Evolutionary conservation across 2,329 filamentous ascomycete genomes (phyloP).

Genomic region (Diplodia seriata): DNA sequence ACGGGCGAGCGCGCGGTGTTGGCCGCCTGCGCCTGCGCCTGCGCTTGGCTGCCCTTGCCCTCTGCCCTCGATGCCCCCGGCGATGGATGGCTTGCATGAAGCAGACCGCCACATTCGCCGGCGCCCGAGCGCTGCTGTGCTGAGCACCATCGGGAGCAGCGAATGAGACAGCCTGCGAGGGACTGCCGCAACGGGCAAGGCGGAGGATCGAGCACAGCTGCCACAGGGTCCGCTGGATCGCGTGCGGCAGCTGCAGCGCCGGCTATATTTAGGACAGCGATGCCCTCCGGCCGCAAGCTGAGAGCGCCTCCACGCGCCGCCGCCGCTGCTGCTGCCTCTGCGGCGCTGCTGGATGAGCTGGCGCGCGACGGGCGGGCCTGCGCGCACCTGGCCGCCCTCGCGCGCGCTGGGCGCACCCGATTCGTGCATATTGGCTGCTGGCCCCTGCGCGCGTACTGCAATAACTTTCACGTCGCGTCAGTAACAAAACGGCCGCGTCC

Average conservation of each 20-base stretch:
- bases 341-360: slow-evolving; percentile 30
- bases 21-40: slow-evolving; percentile 16
- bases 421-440: slow-evolving; percentile 30
- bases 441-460: slow-evolving; percentile 30
- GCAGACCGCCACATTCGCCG: slow-evolving; percentile 31
- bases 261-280: slow-evolving; percentile 26
- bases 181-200: slow-evolving; percentile 27
- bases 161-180: slow-evolving; percentile 27
- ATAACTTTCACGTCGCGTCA: slow-evolving; percentile 31
- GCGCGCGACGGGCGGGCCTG: slow-evolving; percentile 24
- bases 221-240: slow-evolving; percentile 30
- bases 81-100: slow-evolving; percentile 32
- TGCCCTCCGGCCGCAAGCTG: slow-evolving; percentile 14
- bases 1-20: slow-evolving; percentile 29
- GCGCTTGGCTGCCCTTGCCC: slow-evolving; percentile 13
- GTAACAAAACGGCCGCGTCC: slow-evolving; percentile 28
- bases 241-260: slow-evolving; percentile 30
- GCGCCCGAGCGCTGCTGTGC: slow-evolving; percentile 22
- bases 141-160: slow-evolving; percentile 25
- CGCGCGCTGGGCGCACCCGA: slow-evolving; percentile 27
- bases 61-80: slow-evolving; percentile 27
- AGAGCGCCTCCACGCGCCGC: slow-evolving; percentile 15
- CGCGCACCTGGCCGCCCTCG: slow-evolving; percentile 21
- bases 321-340: slow-evolving; percentile 16
- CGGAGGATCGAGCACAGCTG: slow-evolving; percentile 29